Evolutionary conservation across 768 basidiomycete species (phyloP).

Genomic region (Russula foetens): DNA sequence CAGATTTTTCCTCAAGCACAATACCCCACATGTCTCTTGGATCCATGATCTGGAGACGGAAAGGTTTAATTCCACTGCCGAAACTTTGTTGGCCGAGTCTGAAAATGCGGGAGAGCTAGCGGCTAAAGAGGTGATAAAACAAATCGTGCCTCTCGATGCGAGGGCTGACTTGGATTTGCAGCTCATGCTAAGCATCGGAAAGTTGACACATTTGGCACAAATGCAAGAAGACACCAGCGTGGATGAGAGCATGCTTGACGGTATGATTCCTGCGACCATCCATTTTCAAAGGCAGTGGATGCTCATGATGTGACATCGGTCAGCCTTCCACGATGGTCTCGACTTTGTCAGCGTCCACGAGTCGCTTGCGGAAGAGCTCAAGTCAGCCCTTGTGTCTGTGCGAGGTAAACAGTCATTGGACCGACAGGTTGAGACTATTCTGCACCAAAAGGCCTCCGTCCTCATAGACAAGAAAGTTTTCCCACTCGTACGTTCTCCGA

Average conservation of each 20-base stretch:
- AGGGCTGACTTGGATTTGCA: slow-evolving; percentile 27
- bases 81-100: slow-evolving; percentile 56
- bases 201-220: slow-evolving; percentile 70
- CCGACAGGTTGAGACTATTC: slow-evolving; percentile 55
- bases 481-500: slow-evolving; percentile 32
- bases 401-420: slow-evolving; percentile 62
- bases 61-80: slow-evolving; percentile 57
- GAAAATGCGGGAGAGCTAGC: slow-evolving; percentile 47
- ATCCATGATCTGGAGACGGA: slow-evolving; percentile 73
- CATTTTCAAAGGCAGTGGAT: not conserved
- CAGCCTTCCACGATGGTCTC: slow-evolving; percentile 80
- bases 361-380: slow-evolving; percentile 55
- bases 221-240: slow-evolving; percentile 37
- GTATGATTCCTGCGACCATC: slow-evolving; percentile 29
- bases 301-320: not conserved
- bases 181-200: slow-evolving; percentile 89
- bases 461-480: slow-evolving; percentile 43
- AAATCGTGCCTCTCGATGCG: not conserved
- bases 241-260: slow-evolving; percentile 49
- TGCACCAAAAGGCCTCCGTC: slow-evolving; percentile 43
- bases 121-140: slow-evolving; percentile 62
- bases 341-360: slow-evolving; percentile 86
- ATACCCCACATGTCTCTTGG: slow-evolving; percentile 68
- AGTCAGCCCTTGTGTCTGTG: slow-evolving; percentile 35
- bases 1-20: slow-evolving; percentile 55